Evolutionary conservation across 2,329 filamentous ascomycete species (phyloP), one percentile per base, ranked within the genome.

Genomic region (Ophiocordyceps camponoti-rufipedis): DNA sequence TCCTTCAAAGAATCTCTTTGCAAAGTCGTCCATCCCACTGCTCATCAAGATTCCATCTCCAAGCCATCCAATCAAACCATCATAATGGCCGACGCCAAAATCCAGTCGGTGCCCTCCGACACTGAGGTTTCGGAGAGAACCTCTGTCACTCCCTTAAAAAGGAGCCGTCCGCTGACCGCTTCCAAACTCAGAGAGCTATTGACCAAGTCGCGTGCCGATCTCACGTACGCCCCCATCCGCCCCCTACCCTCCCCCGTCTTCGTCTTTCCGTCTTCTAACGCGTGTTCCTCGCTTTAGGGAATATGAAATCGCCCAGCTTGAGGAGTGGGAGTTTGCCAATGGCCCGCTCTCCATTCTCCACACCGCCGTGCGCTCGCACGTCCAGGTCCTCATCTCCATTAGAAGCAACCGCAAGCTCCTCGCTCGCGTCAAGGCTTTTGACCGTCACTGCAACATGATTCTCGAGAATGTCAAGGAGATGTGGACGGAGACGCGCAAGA

Each of bases 381-480:
- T 83, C 41, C 91, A 96, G 68, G 89, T 98, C 50, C 78, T 98
- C 52, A 95, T 98, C 60, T 94, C 86, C 46, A 89, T 89, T 68
- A 87, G 91, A 53, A 95, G 94, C 76, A 96, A 96, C 72, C 84
- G 89, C 66, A 98, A 98, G 72, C 75, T 98, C 43, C 80, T 98
- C 46, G 91, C 89, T 44, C 83, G 91, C 52, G 89, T 98, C 59
- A 98, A 98, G 72, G 91, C 91, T 7, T 98, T 98, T 62, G 91
- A 98, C 67, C 76, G 91, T 49, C 91, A 98, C 67, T 96, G 88
- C 76, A 98, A 98, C 69, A 96, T 98, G 91, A 85, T 94, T 4
- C 71, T 95, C 43, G 87, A 94, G 71, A 94, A 94, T 55, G 87
- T 93, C 41, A 67, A 67, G 73, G 91, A 98, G 69, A 96, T 98